Percentiles rank a stretch among this genome's conserved stretches.
Evolutionary conservation across 768 basidiomycete genomes (phyloP).

Genomic region (Hypholoma fasciculare): DNA sequence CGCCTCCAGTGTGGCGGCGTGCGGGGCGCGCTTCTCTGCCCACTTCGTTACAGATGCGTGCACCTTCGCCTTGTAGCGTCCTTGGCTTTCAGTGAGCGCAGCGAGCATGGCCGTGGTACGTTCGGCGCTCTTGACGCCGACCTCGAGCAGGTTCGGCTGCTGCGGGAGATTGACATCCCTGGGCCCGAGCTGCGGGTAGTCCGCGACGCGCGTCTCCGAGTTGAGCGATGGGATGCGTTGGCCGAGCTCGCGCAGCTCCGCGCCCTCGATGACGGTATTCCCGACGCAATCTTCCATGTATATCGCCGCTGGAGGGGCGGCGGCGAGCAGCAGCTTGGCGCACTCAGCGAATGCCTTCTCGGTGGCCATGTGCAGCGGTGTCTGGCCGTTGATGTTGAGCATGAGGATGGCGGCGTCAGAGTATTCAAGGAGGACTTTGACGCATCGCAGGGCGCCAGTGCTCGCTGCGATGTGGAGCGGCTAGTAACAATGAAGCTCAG

Average conservation of each 20-base stretch:
- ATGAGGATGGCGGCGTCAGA: slow-evolving; percentile 33
- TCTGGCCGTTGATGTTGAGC: slow-evolving; percentile 50
- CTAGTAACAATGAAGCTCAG: slow-evolving; percentile 26
- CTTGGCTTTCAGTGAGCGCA: not conserved
- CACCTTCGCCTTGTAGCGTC: not conserved
- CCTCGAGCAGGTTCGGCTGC: not conserved
- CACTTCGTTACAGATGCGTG: slow-evolving; percentile 3
- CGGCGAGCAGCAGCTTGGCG: slow-evolving; percentile 36
- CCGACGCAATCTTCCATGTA: slow-evolving; percentile 53
- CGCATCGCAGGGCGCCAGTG: slow-evolving; percentile 23
- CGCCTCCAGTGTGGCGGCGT: not conserved
- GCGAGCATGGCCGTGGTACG: slow-evolving; percentile 2
- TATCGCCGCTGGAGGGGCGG: slow-evolving; percentile 37
- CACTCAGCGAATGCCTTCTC: slow-evolving; percentile 33
- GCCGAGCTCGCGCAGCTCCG: slow-evolving; percentile 26
- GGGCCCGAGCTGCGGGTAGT: not conserved
- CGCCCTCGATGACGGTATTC: slow-evolving; percentile 41
- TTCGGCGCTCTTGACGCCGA: not conserved
- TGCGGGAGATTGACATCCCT: not conserved
- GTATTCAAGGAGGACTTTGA: slow-evolving; percentile 38
- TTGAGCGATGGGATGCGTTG: slow-evolving; percentile 12
- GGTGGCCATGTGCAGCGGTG: slow-evolving; percentile 51
- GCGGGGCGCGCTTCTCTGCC: slow-evolving; percentile 8
- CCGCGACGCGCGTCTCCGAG: not conserved
- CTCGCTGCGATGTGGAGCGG: slow-evolving; percentile 58